Conservation (phyloP, 2,329 filamentous ascomycete genomes). For the Truncatella angustata region DNA sequence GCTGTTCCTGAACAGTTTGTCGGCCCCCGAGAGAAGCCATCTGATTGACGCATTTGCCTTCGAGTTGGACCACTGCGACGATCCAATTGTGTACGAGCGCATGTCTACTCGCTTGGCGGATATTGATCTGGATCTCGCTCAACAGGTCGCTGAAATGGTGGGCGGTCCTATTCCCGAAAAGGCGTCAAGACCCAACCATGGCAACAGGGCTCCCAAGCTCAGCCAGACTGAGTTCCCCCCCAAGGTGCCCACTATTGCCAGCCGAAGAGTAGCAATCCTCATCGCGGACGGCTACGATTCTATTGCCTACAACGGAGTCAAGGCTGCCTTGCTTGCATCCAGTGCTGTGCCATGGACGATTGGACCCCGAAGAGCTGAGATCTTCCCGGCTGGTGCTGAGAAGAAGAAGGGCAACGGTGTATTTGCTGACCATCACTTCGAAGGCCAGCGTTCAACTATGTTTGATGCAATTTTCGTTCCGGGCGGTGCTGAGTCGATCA, state of each 20-base stretch:
- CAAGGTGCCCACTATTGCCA: slow-evolving; percentile 62
- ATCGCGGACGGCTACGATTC: slow-evolving; percentile 76
- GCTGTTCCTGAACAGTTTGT: slow-evolving; percentile 79
- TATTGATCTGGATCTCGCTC: slow-evolving; percentile 69
- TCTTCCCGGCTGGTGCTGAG: slow-evolving; percentile 60
- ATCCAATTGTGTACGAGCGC: slow-evolving; percentile 71
- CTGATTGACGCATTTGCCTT: slow-evolving; percentile 61
- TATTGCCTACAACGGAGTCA: slow-evolving; percentile 62
- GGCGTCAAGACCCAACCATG: slow-evolving; percentile 57
- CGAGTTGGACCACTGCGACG: slow-evolving; percentile 80
- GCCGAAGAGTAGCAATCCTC: slow-evolving; percentile 71
- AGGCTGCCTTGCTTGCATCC: slow-evolving; percentile 59
- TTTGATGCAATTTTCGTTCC: slow-evolving; percentile 80
- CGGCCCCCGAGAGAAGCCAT: slow-evolving; percentile 63
- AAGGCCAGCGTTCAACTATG: slow-evolving; percentile 76
- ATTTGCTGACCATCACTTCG: slow-evolving; percentile 73
- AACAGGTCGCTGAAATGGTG: slow-evolving; percentile 67
- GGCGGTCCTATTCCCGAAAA: slow-evolving; percentile 60
- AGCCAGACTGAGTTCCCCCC: slow-evolving; percentile 69
- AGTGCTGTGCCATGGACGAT: slow-evolving; percentile 72
- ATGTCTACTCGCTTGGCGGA: slow-evolving; percentile 67
- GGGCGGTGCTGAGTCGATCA: slow-evolving; percentile 63
- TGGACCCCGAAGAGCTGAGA: slow-evolving; percentile 62
- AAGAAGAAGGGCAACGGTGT: slow-evolving; percentile 52
- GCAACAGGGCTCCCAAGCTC: slow-evolving; percentile 63